Evolutionary conservation across 2,329 filamentous ascomycete species (phyloP).

Genomic region (Monosporascus ibericus): DNA sequence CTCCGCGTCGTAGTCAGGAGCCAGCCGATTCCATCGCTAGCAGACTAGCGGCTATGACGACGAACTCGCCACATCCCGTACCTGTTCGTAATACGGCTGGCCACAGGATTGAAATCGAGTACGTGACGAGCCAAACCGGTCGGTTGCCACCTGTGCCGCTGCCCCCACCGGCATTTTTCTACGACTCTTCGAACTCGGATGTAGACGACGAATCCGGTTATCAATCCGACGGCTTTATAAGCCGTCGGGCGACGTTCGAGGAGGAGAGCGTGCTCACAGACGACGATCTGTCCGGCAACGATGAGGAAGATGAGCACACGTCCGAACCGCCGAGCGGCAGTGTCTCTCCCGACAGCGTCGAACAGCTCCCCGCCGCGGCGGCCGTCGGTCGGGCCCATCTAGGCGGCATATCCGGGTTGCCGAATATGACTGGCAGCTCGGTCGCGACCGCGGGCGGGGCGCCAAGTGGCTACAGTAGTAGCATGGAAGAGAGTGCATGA

Average conservation of each 20-base stretch:
- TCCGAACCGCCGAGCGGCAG: slow-evolving; percentile 38
- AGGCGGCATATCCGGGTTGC: slow-evolving; percentile 68
- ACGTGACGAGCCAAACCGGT: slow-evolving; percentile 36
- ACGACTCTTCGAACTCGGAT: slow-evolving; percentile 37
- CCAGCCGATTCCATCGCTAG: slow-evolving; percentile 34
- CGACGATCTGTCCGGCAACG: slow-evolving; percentile 71
- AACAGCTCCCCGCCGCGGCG: slow-evolving; percentile 68
- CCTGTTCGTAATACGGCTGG: background rate
- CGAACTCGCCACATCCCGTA: slow-evolving; percentile 27
- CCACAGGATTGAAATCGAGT: slow-evolving; percentile 35
- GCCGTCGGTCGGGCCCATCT: slow-evolving; percentile 66
- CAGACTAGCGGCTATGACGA: slow-evolving; percentile 36
- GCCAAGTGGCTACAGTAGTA: slow-evolving; percentile 65
- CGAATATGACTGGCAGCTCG: slow-evolving; percentile 82
- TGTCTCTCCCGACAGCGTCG: slow-evolving; percentile 64
- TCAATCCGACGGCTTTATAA: slow-evolving; percentile 10
- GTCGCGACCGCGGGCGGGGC: slow-evolving; percentile 66
- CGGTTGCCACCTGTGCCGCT: slow-evolving; percentile 41
- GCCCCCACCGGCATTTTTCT: slow-evolving; percentile 47
- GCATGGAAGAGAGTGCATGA: slow-evolving; percentile 67
- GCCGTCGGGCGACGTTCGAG: slow-evolving; percentile 17
- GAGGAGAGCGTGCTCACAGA: slow-evolving; percentile 73
- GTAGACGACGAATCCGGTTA: slow-evolving; percentile 14
- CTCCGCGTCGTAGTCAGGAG: slow-evolving; percentile 9
- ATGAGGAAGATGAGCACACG: slow-evolving; percentile 73